phyloP scores from a whole-genome alignment of 371 early-diverging fungal genomes.

The Capillidium rhysosporum region DNA sequence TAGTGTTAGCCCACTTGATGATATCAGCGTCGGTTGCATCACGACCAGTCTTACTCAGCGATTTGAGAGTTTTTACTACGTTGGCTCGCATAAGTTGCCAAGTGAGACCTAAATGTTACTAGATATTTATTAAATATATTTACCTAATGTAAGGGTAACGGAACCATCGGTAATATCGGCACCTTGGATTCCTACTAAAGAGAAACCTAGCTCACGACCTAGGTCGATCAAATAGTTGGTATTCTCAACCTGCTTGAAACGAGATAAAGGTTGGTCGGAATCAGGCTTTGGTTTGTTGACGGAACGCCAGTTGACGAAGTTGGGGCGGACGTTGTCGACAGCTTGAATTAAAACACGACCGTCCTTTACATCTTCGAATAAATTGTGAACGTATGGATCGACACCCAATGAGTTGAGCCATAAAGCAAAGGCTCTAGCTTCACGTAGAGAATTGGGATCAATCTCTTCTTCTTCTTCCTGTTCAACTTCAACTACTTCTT shows the following conservation, averaged over 20 bases:
- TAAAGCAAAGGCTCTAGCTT: constrained; percentile 50
- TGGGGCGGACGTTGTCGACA: constrained; percentile 78
- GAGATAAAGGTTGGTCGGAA: constrained; percentile 37
- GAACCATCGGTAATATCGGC: constrained; percentile 82
- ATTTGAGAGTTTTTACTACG: constrained; percentile 75
- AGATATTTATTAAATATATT: neutral
- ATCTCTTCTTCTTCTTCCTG: constrained; percentile 80
- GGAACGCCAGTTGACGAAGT: constrained; percentile 72
- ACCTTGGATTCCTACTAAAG: constrained; percentile 88
- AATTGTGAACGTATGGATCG: constrained; percentile 82
- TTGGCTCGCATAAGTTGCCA: constrained; percentile 98
- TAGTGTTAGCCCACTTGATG: constrained; percentile 82
- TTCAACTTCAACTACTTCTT: constrained; percentile 61
- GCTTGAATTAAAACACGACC: constrained; percentile 74
- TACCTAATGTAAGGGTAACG: constrained; percentile 59
- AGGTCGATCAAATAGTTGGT: constrained; percentile 76
- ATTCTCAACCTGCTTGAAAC: constrained; percentile 93
- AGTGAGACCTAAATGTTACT: constrained; percentile 26
- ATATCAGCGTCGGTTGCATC: constrained; percentile 79
- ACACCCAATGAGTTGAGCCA: constrained; percentile 91
- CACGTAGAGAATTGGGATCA: constrained; percentile 14
- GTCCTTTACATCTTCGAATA: constrained; percentile 68
- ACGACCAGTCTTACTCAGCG: constrained; percentile 53
- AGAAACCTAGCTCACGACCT: constrained; percentile 67
- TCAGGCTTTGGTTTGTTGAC: constrained; percentile 26